Conservation (phyloP, 2,329 filamentous ascomycete species). For the Paecilomyces sp. region DNA sequence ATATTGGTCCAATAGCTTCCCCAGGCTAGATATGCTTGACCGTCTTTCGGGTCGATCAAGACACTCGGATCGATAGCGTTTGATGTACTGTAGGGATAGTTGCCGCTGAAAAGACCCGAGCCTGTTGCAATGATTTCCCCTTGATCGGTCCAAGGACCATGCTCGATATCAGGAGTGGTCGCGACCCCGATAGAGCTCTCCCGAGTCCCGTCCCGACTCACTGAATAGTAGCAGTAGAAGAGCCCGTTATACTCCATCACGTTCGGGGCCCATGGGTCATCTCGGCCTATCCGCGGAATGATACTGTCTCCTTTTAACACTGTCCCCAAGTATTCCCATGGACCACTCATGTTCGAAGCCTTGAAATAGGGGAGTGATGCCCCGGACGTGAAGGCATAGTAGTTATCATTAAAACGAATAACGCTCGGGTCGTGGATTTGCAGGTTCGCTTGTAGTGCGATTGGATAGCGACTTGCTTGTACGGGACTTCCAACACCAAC, state of each 20-base stretch:
- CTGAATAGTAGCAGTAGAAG: constrained; percentile 61
- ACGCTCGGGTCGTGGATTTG: neutral
- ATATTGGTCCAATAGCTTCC: constrained; percentile 64
- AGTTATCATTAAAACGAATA: neutral
- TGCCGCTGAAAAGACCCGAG: constrained; percentile 17
- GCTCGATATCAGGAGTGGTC: constrained; percentile 34
- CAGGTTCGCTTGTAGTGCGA: neutral
- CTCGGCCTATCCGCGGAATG: constrained; percentile 25
- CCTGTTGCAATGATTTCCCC: constrained; percentile 24
- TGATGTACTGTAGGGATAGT: constrained; percentile 35
- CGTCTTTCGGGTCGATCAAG: constrained; percentile 27
- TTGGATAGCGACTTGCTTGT: neutral
- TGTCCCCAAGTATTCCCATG: constrained; percentile 10
- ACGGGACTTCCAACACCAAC: neutral
- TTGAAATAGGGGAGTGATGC: neutral
- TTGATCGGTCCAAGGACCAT: constrained; percentile 27
- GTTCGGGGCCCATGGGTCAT: constrained; percentile 51
- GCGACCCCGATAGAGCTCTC: constrained; percentile 57
- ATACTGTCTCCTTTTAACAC: constrained; percentile 23
- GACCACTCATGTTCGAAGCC: neutral
- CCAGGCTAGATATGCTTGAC: constrained; percentile 48
- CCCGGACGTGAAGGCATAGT: neutral
- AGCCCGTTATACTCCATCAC: constrained; percentile 48
- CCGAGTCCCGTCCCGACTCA: constrained; percentile 55
- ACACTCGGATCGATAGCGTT: constrained; percentile 57